These are phyloP conservation scores for Coccinonectria pachysandricola DNA, from an alignment of 2,329 filamentous ascomycete species.

Conservation along the genomic window DNA sequence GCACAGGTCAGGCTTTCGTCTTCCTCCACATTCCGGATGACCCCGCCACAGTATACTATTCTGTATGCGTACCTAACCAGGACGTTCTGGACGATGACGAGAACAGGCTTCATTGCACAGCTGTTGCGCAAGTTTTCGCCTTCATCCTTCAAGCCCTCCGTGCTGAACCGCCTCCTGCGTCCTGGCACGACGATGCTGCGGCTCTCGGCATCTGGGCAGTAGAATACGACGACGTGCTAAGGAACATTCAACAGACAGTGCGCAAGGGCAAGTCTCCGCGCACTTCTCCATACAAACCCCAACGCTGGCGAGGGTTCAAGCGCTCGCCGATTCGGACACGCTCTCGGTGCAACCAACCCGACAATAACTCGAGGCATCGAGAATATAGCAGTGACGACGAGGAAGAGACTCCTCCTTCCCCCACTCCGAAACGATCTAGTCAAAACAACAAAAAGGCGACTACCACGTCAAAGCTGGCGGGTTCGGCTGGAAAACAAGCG, in stretches of 20 bases:
- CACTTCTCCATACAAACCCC: constrained; percentile 15
- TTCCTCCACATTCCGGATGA: constrained; percentile 25
- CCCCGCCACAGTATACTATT: constrained; percentile 24
- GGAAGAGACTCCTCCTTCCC: too few species aligned
- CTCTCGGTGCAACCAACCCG: too few species aligned
- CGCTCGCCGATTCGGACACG: too few species aligned
- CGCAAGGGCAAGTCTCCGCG: constrained; percentile 10
- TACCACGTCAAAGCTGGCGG: too few species aligned
- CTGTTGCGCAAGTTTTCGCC: constrained; percentile 28
- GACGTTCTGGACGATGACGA: constrained; percentile 25
- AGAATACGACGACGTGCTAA: constrained; percentile 22
- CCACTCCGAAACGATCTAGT: too few species aligned
- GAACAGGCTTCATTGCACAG: constrained; percentile 24
- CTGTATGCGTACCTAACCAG: constrained; percentile 22
- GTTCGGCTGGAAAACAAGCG: too few species aligned
- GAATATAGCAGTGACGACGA: too few species aligned
- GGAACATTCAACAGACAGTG: constrained; percentile 13
- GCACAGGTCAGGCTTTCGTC: constrained; percentile 23
- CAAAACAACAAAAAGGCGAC: too few species aligned
- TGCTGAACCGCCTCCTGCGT: constrained; percentile 14
- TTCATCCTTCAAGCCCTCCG: constrained; percentile 26
- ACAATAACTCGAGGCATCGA: too few species aligned
- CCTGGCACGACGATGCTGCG: constrained; percentile 22
- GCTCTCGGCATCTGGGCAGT: constrained; percentile 24
- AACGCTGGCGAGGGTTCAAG: too few species aligned